phyloP scores from a whole-genome alignment of 805 yeast species.

The Metschnikowia lachancei region DNA sequence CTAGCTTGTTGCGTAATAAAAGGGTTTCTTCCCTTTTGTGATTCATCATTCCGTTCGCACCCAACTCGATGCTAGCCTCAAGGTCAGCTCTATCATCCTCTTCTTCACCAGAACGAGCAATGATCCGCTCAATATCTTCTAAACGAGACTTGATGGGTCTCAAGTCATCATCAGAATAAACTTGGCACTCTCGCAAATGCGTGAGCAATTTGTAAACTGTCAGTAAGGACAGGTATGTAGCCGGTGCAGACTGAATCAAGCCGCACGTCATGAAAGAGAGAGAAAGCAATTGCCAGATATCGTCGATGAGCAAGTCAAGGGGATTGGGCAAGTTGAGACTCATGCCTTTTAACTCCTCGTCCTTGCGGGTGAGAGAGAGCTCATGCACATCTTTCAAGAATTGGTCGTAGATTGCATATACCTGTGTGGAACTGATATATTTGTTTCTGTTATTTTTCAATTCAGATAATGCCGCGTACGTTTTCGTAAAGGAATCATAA shows the following conservation, averaged over 20 bases:
- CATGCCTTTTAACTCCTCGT: conserved; percentile 40
- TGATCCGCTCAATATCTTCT: conserved; percentile 63
- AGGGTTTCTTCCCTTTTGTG: conserved; percentile 56
- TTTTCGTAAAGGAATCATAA: conserved; percentile 27
- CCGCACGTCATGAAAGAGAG: conserved; percentile 92
- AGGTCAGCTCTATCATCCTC: conserved; percentile 12
- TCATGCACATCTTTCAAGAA: conserved; percentile 55
- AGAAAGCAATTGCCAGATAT: conserved; percentile 83
- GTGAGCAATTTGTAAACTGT: conserved; percentile 82
- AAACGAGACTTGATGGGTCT: conserved; percentile 73
- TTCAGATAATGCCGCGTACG: conserved; percentile 29
- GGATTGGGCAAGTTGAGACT: conserved; percentile 41
- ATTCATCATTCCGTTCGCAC: conserved; percentile 4
- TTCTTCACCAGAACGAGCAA: conserved; percentile 32
- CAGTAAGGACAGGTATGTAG: conserved; percentile 84
- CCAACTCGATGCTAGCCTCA: conserved; percentile 7
- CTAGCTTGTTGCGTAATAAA: conserved; percentile 63
- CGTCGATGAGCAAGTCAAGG: conserved; percentile 79
- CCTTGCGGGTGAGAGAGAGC: conserved; percentile 52
- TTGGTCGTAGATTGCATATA: conserved; percentile 55
- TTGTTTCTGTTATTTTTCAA: conserved; percentile 62
- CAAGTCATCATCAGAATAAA: conserved; percentile 81
- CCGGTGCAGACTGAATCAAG: conserved; percentile 84
- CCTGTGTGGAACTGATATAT: conserved; percentile 65
- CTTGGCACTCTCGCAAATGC: conserved; percentile 77